Base-by-base conservation (phyloP, 1,284 basidiomycete genomes). In the Melanopsichium pennsylvanicum region DNA sequence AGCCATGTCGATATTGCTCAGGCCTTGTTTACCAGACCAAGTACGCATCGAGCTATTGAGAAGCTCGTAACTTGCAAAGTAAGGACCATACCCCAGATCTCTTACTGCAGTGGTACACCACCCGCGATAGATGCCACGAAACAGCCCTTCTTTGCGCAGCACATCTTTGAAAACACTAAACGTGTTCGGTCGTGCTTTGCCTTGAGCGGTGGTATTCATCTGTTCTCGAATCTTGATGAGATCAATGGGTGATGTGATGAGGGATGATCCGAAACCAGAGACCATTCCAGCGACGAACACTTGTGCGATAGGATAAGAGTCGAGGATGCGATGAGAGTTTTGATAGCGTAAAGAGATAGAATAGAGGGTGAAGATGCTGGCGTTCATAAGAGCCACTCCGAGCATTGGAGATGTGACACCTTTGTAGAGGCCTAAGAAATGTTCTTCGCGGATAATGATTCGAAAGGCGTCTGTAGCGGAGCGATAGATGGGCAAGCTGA, bases 311-410 rank as follows among this genome's bases (percentile, higher is more conserved):
- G 39, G 39, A 18, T 42, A 31, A 7, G 18, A 26, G 5, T 25
- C 22, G 6, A 57, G 15, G 3, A 49, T 12, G 6, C 21, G 19
- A n/a, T 59, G 43, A 2, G 36, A 31, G 15, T 52, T 42, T 18
- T 71, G 63, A 23, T 51, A 47, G 19, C 64, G 59, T 1, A 79
- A 52, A 2, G 68, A 50, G 23, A 76, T 32, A 16, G 55, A 59
- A 45, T 79, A 79, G 16, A 74, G 49, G 15, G 70, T 72, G 39
- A 79, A 79, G 45, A 79, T 59, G 44, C 72, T 75, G 1, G 75
- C 74, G 51, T 79, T 79, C 76, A 79, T 79, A 42, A 70, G 42
- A n/a, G 75, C 75, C 2, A 79, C 76, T 27, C 76, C 76, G n/a
- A 78, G 54, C 54, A 67, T 60, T 21, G 74, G 62, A 1, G 69